Evolutionary conservation across 31 red algal species (phyloP), one percentile per base, ranked within the genome.

Genomic region (Porphyra umbilicalis): DNA sequence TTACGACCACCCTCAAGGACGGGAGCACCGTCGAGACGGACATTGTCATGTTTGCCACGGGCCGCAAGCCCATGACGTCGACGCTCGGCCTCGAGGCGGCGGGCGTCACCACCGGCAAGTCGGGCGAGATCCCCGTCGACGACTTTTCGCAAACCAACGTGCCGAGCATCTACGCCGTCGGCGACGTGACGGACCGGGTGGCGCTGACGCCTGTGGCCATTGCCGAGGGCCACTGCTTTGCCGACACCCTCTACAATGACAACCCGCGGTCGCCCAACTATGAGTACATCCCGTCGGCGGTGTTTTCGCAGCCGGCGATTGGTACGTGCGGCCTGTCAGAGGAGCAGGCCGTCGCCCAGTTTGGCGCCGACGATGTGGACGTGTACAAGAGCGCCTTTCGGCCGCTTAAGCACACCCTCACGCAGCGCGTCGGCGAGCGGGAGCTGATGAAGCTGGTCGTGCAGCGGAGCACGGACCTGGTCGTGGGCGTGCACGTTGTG

Each of bases 371-470:
- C 35, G 95, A 83, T 34, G 83, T 99, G 30, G 97, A 94, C 39
- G 78, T 99, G 15, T 99, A 94, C 76, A 91, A 92, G 82, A 92
- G 88, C 34, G 35, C 80, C 40, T 99, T 99, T 79, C 88, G 90
- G n/a, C 91, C 94, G 7, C 88, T 99, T 83, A 99, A 99, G 83
- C 94, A 99, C 75, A 99, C 97, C 35, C 83, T 99, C 7, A 95
- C 89, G 14, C 87, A 91, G 77, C 78, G 88, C 7, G 81, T 85
- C n/a, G 90, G 86, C 16, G 89, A 96, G 76, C 87, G 88, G 74
- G 86, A 83, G 10, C 86, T 99, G 75, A 95, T 95, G 90, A 99
- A 99, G 80, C 87, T 99, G 3, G 78, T 99, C 25, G 97, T 99
- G 10, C 89, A 94, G 31, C 88, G 85, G 34, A 82, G 79, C 38